phyloP scores from a whole-genome alignment of 2,329 filamentous ascomycete genomes.

The Alternaria dauci region DNA sequence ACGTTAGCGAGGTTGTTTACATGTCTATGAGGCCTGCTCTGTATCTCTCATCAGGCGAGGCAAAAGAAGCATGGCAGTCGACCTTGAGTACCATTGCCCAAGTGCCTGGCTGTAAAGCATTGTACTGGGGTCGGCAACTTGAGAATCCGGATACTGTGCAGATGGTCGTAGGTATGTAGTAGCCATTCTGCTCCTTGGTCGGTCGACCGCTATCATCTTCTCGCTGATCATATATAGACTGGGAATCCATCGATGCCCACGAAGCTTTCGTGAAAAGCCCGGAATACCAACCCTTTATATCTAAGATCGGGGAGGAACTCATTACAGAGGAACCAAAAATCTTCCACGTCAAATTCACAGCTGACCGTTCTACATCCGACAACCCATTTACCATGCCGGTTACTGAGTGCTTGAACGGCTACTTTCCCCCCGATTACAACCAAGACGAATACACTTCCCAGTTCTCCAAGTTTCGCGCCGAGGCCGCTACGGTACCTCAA shows the following conservation, averaged over 20 bases:
- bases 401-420: constrained; percentile 59
- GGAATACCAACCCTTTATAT: constrained; percentile 52
- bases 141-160: constrained; percentile 52
- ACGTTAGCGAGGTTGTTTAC: constrained; percentile 52
- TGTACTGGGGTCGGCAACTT: constrained; percentile 50
- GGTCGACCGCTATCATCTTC: not conserved
- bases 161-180: constrained; percentile 52
- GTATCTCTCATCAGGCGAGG: constrained; percentile 33
- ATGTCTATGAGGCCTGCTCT: constrained; percentile 50
- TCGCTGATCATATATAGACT: constrained; percentile 46
- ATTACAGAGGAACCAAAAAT: constrained; percentile 37
- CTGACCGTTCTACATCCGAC: constrained; percentile 18
- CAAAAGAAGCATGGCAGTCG: constrained; percentile 42
- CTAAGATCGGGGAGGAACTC: constrained; percentile 38
- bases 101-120: constrained; percentile 49
- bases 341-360: constrained; percentile 48
- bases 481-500: constrained; percentile 43
- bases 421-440: constrained; percentile 51
- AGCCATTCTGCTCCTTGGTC: constrained; percentile 27
- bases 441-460: constrained; percentile 35
- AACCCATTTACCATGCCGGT: constrained; percentile 54
- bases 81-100: constrained; percentile 45
- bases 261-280: constrained; percentile 50
- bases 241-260: constrained; percentile 54
- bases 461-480: constrained; percentile 51